A percentile compares a stretch with the other conserved stretches of the same genome.
These are phyloP conservation scores for Xylaria digitata DNA, from an alignment of 2,329 filamentous ascomycete species.

Conservation along the genomic window DNA sequence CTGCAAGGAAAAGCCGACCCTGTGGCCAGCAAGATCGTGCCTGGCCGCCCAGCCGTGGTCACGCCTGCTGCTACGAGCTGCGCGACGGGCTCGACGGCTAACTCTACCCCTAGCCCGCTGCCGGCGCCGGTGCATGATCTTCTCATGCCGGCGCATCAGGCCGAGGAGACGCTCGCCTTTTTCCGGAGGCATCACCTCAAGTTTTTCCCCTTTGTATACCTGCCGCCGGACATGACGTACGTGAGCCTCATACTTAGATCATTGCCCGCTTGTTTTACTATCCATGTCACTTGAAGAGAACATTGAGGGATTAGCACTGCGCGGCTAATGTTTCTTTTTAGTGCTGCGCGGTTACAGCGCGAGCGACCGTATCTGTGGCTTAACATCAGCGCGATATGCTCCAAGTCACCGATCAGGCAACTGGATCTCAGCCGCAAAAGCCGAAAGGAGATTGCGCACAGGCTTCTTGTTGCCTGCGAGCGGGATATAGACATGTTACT, in stretches of 20 bases:
- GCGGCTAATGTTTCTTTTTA: slow-evolving; percentile 35
- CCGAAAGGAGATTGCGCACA: slow-evolving; percentile 58
- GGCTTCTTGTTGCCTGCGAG: slow-evolving; percentile 61
- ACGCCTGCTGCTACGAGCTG: slow-evolving; percentile 35
- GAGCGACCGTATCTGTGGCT: slow-evolving; percentile 60
- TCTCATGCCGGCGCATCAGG: slow-evolving; percentile 40
- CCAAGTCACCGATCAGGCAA: slow-evolving; percentile 57
- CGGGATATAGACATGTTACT: slow-evolving; percentile 64
- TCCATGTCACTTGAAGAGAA: no score
- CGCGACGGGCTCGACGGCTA: slow-evolving; percentile 30
- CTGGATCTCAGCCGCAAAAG: slow-evolving; percentile 54
- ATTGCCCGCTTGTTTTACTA: background rate
- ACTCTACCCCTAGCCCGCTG: slow-evolving; percentile 38
- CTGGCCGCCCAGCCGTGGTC: slow-evolving; percentile 18
- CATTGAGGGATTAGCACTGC: background rate
- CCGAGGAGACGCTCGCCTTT: slow-evolving; percentile 43
- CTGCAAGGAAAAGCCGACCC: background rate
- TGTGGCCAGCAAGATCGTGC: background rate
- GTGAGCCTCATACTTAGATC: slow-evolving; percentile 7
- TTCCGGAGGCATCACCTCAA: slow-evolving; percentile 44
- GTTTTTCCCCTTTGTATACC: slow-evolving; percentile 48
- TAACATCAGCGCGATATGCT: slow-evolving; percentile 60
- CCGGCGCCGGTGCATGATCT: slow-evolving; percentile 28
- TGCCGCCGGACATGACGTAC: slow-evolving; percentile 41
- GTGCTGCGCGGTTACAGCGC: slow-evolving; percentile 42